Base-by-base conservation (phyloP, 495 filamentous ascomycete species). In the Penicillium nucicola region DNA sequence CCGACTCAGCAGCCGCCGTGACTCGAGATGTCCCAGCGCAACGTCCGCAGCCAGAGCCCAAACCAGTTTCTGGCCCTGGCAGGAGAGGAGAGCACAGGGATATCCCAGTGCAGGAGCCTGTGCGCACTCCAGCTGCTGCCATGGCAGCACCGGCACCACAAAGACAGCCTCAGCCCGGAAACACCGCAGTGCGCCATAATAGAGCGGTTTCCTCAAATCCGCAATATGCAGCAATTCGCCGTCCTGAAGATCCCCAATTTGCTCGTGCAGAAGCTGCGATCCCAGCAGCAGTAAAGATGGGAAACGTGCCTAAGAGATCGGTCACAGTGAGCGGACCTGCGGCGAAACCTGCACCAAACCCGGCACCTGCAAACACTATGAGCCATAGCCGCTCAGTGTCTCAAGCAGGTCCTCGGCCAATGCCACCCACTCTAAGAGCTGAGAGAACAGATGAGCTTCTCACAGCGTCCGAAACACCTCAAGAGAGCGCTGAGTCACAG, bases 311-410 rank as follows among this genome's bases (percentile, higher is more conserved):
- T 12, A 61, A 57, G 45, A 55, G 62, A 33, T 55, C 68, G n/a
- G 63, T 66, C 14, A 63, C 68, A 23, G 51, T 71, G 41, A 69
- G 59, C 43, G 58, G 58, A 14, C 57, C 49, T 19, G 44, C 58
- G 25, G 33, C 52, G 25, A 64, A 62, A 20, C 49, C 52, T 28
- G 50, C 28, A 4, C 25, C 52, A 31, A 64, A 62, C 17, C 49
- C 50, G 23, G 52, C 28, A 5, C 25, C 45, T 39, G 52, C 31
- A 9, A 44, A 52, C 2, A 52, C 22, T 30, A 34, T 51, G 14
- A 35, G 13, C 12, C 50, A 52, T 14, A 37, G 41, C 13, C 53
- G 49, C 15, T 57, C 59, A n/a, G 25, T 57, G 13, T 60, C 62
- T 33, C 56, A 60, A 15, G 35, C 48, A 38, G 48, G 34, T 3